Base-by-base conservation (phyloP, 1,139 yeast species). In the Maudiozyma humilis region DNA sequence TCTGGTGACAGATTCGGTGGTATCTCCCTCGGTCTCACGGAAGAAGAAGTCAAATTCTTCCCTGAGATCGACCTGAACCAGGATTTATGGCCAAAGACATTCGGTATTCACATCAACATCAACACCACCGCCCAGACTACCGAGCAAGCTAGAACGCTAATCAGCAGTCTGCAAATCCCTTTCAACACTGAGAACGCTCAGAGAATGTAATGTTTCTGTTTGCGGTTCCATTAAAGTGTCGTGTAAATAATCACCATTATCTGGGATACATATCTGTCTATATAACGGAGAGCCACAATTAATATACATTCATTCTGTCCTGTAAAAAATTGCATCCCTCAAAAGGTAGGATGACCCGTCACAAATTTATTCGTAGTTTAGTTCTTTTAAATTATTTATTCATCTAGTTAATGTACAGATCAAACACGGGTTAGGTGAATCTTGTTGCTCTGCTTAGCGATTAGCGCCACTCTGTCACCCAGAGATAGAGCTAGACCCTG, bases 401-500 rank as follows among this genome's bases (percentile, higher is more conserved):
- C 7, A 15, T 31, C 5, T 15, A 25, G n/a, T n/a, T 35, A 35
- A 30, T 40, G 36, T 17, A 35, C 39, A 27, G 14, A 31, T 46
- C 48, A 71, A 50, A 71, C 70, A 49, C 65, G 67, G 19, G 63
- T 53, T 17, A 72, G 44, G 32, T 56, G 59, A 19, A 69, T 59
- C 45, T 66, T 66, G 44, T 67, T 69, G 38, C 67, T 67, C 63
- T 78, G 79, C 55, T 83, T 77, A 20, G 88, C 70, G 75, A 67
- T 80, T 33, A 83, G 73, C 23, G 96, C 94, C 46, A 88, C 93
- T 56, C 89, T 79, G 62, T 93, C 98, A 53, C 99, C 99, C 57
- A 93, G 73, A 3, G 95, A 82, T 52, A 93, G 72, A 13, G 98
- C 98, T 55, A 93, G 75, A 3, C 98, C 98, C 71, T 93, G 98